phyloP scores from a whole-genome alignment of 2,329 filamentous ascomycete genomes.

The Teratosphaeria zuluensis region DNA sequence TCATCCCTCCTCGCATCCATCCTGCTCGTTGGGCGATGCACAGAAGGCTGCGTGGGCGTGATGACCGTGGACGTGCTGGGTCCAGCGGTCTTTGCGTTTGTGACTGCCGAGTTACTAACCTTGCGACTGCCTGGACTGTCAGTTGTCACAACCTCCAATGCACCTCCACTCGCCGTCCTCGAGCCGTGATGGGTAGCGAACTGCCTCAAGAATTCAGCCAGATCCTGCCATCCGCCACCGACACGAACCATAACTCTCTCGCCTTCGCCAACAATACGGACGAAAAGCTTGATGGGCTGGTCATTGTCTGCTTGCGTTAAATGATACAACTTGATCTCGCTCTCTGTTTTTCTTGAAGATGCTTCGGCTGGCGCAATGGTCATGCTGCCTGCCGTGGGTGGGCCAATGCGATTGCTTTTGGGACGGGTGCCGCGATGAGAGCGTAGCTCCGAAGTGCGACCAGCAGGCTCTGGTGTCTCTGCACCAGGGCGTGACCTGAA shows the following conservation, averaged over 20 bases:
- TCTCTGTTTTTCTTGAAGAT: constrained; percentile 17
- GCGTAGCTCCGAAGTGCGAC: constrained; percentile 12
- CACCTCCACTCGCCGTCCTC: constrained; percentile 46
- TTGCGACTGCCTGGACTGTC: constrained; percentile 16
- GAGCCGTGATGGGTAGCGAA: constrained; percentile 87
- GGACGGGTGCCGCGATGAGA: constrained; percentile 11
- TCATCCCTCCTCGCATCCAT: background rate
- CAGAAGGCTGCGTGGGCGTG: background rate
- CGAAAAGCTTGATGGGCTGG: constrained; percentile 86
- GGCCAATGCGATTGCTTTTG: constrained; percentile 6
- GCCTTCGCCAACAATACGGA: constrained; percentile 83
- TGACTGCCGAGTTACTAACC: constrained; percentile 12
- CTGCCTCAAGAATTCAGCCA: constrained; percentile 88
- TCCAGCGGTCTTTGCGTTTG: background rate
- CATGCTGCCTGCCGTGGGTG: constrained; percentile 8
- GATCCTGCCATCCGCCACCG: constrained; percentile 94
- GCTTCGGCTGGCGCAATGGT: constrained; percentile 29
- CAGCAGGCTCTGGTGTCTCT: constrained; percentile 16
- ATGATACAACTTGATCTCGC: constrained; percentile 74
- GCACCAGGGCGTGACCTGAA: constrained; percentile 50
- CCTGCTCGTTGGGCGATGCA: background rate
- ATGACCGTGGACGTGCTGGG: background rate
- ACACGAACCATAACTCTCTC: constrained; percentile 97
- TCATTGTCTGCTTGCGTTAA: constrained; percentile 74
- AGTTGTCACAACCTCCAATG: constrained; percentile 46